A percentile compares a stretch with the other conserved stretches of the same genome.
These are phyloP conservation scores for Wilcoxina mikolae DNA, from an alignment of 495 filamentous ascomycete species.

Conservation along the genomic window DNA sequence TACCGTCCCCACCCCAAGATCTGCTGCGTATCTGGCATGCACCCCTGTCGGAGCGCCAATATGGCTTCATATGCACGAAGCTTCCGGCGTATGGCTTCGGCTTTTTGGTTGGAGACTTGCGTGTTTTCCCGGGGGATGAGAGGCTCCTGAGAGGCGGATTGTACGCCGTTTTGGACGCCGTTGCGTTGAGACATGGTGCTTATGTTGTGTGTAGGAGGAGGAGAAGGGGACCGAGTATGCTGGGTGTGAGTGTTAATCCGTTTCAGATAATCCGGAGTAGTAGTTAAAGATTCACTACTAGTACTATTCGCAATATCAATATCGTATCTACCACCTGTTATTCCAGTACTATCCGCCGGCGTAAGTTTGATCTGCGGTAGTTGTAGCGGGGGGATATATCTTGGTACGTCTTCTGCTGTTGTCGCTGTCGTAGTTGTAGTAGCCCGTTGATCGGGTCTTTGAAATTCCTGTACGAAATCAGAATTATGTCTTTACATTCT, in stretches of 20 bases:
- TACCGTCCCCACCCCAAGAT: conserved; percentile 21
- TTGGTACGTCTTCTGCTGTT: no score
- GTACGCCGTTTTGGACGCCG: background rate
- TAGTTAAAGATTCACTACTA: no score
- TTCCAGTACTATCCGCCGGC: background rate
- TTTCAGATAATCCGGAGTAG: no score
- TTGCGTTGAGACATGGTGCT: background rate
- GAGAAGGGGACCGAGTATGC: no score
- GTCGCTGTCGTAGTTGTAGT: no score
- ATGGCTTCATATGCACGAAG: conserved; percentile 22
- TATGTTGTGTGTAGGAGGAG: no score
- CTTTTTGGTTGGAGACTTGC: conserved; percentile 6
- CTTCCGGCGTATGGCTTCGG: conserved; percentile 17
- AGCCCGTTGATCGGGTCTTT: no score
- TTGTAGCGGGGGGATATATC: background rate
- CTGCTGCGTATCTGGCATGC: conserved; percentile 24
- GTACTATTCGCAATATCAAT: no score
- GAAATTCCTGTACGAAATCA: no score
- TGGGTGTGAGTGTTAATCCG: no score
- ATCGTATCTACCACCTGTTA: no score
- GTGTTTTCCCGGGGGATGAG: background rate
- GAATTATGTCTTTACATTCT: no score
- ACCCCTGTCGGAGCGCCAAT: conserved; percentile 20
- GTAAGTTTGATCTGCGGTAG: background rate
- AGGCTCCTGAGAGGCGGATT: background rate